Evolutionary conservation across 352 stramenopile species (phyloP), one percentile per base, ranked within the genome.

Genomic region (Pseudoperonospora humuli): DNA sequence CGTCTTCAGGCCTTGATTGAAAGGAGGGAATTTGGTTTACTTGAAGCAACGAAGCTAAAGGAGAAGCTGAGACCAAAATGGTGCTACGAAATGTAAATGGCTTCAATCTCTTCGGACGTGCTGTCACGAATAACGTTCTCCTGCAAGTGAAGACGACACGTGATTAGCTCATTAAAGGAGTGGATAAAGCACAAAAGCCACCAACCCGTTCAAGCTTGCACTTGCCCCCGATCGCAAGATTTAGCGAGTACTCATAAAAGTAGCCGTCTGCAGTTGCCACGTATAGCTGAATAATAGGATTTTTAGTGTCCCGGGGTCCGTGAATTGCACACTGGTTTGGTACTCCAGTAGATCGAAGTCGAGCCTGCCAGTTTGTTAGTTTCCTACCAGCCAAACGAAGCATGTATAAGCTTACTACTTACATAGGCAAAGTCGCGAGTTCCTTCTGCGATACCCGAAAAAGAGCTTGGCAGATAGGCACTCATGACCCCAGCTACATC

Each of bases 381-480:
- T 41, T 23, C n/a, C 18, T 42, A 47, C 15, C 27, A 25, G 5
- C 37, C 37, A 31, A 18, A 15, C 14, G 18, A 13, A n/a, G 41
- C 13, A 20, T 3, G n/a, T 18, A 29, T 2, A 9, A 6, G 20
- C 33, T 36, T 33, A 25, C 8, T 26, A 55, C 56, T 32, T 63
- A 93, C 80, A 45, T 86, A 93, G 17, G 80, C 80, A 58, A 93
- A 93, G 45, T 93, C 80, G 1, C 80, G 75, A n/a, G 80, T 90
- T 49, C 80, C 80, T 64, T 93, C 80, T 2, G 80, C 74, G 23
- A 93, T 87, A 15, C 80, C 77, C 6, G 80, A 75, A 48, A 93
- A 65, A 2, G 77, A 89, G 25, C 59, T 78, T 3, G 80, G 80
- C 11, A 93, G 45, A 50, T 88, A 90, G 2, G 77, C 71, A 21